Evolutionary conservation across 148 eudicot species (phyloP).

Genomic region (Cornus kousa): DNA sequence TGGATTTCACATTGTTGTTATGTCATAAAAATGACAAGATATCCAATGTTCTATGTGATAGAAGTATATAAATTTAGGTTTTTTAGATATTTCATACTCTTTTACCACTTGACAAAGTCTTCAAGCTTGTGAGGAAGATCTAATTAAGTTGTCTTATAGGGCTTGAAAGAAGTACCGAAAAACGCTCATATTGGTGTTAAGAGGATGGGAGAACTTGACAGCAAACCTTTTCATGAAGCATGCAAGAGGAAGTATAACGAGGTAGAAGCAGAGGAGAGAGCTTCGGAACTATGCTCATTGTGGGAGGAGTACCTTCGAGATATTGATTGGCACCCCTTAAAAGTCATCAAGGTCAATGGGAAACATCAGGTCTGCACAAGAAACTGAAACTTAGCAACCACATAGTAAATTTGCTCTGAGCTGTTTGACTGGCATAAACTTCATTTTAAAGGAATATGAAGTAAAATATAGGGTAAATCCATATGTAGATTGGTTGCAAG

Average conservation of each 20-base stretch:
- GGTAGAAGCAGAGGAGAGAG: slow-evolving; percentile 76
- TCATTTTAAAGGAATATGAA: neutral
- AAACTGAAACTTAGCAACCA: neutral
- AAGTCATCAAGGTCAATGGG: slow-evolving; percentile 46
- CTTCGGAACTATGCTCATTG: slow-evolving; percentile 77
- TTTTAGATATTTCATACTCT: too few species aligned
- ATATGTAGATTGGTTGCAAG: neutral
- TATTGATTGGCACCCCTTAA: slow-evolving; percentile 92
- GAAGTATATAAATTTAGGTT: neutral
- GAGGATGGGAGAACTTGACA: slow-evolving; percentile 95
- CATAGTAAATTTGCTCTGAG: neutral
- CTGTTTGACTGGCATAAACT: neutral
- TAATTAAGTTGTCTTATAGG: slow-evolving; percentile 27
- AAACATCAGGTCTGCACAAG: slow-evolving; percentile 34
- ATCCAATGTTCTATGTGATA: too few species aligned
- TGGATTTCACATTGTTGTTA: too few species aligned
- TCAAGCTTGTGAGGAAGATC: too few species aligned
- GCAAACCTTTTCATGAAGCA: slow-evolving; percentile 62
- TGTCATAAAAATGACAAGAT: too few species aligned
- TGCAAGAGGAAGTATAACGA: slow-evolving; percentile 58
- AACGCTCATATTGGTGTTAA: slow-evolving; percentile 56
- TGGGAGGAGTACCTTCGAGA: slow-evolving; percentile 94
- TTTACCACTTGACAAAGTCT: too few species aligned
- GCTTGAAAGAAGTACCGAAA: slow-evolving; percentile 61
- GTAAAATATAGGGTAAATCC: neutral